Base-by-base conservation (phyloP, 768 basidiomycete genomes). In the Lactifluus pinguis region DNA sequence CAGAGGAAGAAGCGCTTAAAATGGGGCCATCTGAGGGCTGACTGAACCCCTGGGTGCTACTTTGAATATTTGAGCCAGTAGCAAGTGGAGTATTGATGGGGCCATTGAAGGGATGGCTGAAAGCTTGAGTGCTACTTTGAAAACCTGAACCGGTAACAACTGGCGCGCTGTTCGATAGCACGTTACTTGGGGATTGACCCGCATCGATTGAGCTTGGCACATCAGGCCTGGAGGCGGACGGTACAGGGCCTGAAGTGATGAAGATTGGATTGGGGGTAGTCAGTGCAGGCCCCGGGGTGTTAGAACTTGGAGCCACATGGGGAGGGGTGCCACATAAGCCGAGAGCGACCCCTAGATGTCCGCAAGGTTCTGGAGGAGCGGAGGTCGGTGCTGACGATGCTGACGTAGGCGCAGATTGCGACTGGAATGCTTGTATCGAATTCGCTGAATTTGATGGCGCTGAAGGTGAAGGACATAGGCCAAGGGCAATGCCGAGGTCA, bases 381-480 rank as follows among this genome's bases (percentile, higher is more conserved):
- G 19, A n/a, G n/a, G 9, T 11, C 44, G 44, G n/a, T 9, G 44
- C n/a, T 45, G 44, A 19, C 17, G 41, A 17, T 6, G 44, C 8
- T 21, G n/a, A 45, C 19, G 44, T 45, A 45, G 9, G 7, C 19
- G n/a, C 44, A 21, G 44, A 8, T 19, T 13, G n/a, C 44, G 9
- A 45, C 10, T 19, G 44, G 9, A 8, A 45, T 45, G 5, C n/a
- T 19, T 34, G 32, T 9, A 34, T 4, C 32, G 9, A 5, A 9
- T 45, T 19, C 10, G 10, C n/a, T 19, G 44, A 19, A n/a, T 19
- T 21, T 45, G 79, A 70, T 2, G 74, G 76, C 1, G 75, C 72
- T 67, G 75, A 75, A 11, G 78, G 76, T 25, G 79, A 70, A 11
- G 29, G 29, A 14, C 53, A 54, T 8, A 45, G 42, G 3, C 54